Percentiles rank a stretch among this genome's conserved stretches.
Evolutionary conservation across 441 rosid genomes (phyloP).

Genomic region (Pelargonium cotyledonis): DNA sequence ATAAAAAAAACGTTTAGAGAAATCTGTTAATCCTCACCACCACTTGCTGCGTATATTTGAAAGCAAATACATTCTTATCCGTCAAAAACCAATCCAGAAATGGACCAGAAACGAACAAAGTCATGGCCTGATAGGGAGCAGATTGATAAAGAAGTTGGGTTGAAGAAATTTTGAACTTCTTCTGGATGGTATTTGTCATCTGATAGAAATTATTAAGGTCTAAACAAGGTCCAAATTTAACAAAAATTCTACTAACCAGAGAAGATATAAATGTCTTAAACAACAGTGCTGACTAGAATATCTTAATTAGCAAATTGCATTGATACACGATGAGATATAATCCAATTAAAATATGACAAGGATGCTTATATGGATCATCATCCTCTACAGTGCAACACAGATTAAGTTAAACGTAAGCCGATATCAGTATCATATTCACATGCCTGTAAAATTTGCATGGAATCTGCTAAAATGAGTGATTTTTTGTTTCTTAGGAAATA

Average conservation of each 20-base stretch:
- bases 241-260: not conserved
- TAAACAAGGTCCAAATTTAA: constrained; percentile 15
- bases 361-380: too few relatives aligned
- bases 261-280: constrained; percentile 9
- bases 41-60: constrained; percentile 65
- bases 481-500: not conserved
- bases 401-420: not conserved
- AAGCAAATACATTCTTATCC: constrained; percentile 74
- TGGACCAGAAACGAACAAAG: constrained; percentile 88
- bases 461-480: not conserved
- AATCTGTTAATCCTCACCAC: constrained; percentile 34
- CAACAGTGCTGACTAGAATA: not conserved
- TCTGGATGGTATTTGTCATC: constrained; percentile 95
- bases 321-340: not conserved
- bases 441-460: not conserved
- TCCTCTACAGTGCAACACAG: not conserved
- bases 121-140: constrained; percentile 91
- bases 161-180: constrained; percentile 83
- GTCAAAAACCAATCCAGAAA: constrained; percentile 80
- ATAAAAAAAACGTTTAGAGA: not conserved
- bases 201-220: constrained; percentile 22
- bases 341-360: too few relatives aligned
- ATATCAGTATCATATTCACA: not conserved
- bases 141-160: constrained; percentile 93
- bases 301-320: not conserved